Conservation (phyloP, 2,329 filamentous ascomycete species). For the Domatiomyces catenatus region DNA sequence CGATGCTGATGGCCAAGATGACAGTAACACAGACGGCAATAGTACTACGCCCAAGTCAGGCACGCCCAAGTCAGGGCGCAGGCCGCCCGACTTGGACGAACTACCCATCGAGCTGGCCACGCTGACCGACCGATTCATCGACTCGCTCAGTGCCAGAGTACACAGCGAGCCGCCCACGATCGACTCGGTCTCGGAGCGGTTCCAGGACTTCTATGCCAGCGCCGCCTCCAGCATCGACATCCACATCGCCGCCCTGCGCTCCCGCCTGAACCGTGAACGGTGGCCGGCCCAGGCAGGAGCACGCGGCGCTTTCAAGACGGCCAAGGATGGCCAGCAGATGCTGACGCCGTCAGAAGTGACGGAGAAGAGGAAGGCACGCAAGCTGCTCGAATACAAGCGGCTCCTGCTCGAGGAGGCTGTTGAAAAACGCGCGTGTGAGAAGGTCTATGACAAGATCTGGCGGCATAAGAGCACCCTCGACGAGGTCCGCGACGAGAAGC, state of each 20-base stretch:
- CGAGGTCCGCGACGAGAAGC: conserved; percentile 84
- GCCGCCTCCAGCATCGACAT: conserved; percentile 72
- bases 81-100: conserved; percentile 62
- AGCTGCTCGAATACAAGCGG: conserved; percentile 62
- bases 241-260: conserved; percentile 67
- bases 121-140: conserved; percentile 82
- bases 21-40: background rate
- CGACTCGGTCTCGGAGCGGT: conserved; percentile 67
- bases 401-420: conserved; percentile 75
- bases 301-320: conserved; percentile 1
- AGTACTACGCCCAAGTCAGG: conserved; percentile 1
- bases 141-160: conserved; percentile 73
- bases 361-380: conserved; percentile 62
- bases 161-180: conserved; percentile 71
- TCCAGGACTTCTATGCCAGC: conserved; percentile 82
- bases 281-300: conserved; percentile 35
- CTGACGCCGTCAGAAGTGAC: conserved; percentile 74
- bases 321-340: conserved; percentile 59
- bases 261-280: conserved; percentile 53
- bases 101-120: conserved; percentile 88
- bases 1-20: background rate
- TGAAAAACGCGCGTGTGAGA: conserved; percentile 70
- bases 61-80: conserved; percentile 19
- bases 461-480: conserved; percentile 83
- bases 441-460: conserved; percentile 77